Conservation (phyloP, 2,329 filamentous ascomycete genomes). For the Xylariaceae sp. region DNA sequence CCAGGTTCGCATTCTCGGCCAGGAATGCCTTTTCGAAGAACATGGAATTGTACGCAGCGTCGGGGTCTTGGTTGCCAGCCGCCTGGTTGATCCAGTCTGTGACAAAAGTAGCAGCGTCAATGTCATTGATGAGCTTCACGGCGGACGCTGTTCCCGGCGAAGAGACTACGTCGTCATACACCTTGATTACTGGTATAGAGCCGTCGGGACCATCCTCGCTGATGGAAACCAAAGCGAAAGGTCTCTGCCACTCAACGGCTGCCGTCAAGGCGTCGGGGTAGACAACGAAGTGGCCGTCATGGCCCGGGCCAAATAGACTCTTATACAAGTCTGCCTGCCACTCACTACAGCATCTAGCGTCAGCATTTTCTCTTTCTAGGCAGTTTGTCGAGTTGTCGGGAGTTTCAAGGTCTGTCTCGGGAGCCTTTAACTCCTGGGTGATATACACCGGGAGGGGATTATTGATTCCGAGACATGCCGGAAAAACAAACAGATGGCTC, state of each 20-base stretch:
- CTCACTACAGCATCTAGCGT: too few species aligned
- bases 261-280: conserved; percentile 44
- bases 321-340: conserved; percentile 46
- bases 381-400: too few species aligned
- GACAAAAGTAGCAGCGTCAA: conserved; percentile 34
- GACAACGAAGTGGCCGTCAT: conserved; percentile 47
- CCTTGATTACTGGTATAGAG: conserved; percentile 35
- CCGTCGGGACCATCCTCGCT: conserved; percentile 34
- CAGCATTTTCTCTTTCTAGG: too few species aligned
- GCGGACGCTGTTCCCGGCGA: conserved; percentile 34
- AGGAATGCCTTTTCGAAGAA: conserved; percentile 41
- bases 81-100: conserved; percentile 37
- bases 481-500: too few species aligned
- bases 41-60: conserved; percentile 46
- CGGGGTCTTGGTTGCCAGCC: conserved; percentile 42
- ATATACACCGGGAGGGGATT: too few species aligned
- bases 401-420: too few species aligned
- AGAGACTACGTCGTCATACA: conserved; percentile 39
- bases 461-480: too few species aligned
- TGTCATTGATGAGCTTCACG: conserved; percentile 36
- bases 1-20: conserved; percentile 36
- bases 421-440: too few species aligned
- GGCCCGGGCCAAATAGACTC: conserved; percentile 41
- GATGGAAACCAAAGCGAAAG: conserved; percentile 35
- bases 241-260: conserved; percentile 41